Evolutionary conservation across 2,329 filamentous ascomycete genomes (phyloP).

Genomic region (Fusarium kyushuense): DNA sequence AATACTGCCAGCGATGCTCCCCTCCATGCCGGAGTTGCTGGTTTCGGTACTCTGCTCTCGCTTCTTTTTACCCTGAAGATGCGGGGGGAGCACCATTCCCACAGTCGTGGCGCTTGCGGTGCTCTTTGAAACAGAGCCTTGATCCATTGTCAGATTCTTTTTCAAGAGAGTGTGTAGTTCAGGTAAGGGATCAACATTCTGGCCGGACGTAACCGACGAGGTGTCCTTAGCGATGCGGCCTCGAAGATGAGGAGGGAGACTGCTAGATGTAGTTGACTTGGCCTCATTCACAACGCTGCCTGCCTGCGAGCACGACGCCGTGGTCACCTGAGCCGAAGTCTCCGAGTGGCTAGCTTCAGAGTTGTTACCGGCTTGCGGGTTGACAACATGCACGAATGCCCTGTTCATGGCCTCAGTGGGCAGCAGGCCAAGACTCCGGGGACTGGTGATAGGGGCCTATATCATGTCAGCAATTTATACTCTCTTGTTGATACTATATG

Average conservation of each 20-base stretch:
- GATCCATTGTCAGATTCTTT: background rate
- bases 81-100: slow-evolving; percentile 13
- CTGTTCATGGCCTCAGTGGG: background rate
- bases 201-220: slow-evolving; percentile 17
- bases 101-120: background rate
- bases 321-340: background rate
- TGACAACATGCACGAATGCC: background rate
- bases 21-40: background rate
- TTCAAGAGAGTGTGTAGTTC: background rate
- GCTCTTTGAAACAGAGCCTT: background rate
- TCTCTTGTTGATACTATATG: background rate
- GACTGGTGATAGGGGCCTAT: slow-evolving; percentile 47
- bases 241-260: slow-evolving; percentile 21
- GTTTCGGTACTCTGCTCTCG: background rate
- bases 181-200: background rate
- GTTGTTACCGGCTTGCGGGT: too few relatives aligned
- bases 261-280: slow-evolving; percentile 20
- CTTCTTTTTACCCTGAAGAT: slow-evolving; percentile 3
- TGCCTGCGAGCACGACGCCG: slow-evolving; percentile 6
- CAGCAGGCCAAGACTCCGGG: slow-evolving; percentile 42
- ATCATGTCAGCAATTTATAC: slow-evolving; percentile 11
- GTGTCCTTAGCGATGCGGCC: slow-evolving; percentile 4
- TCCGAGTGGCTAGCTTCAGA: background rate
- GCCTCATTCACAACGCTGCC: slow-evolving; percentile 25
- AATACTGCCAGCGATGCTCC: slow-evolving; percentile 33